Base-by-base conservation (phyloP, 169 alveolate genomes). In the Babesia caballi region DNA sequence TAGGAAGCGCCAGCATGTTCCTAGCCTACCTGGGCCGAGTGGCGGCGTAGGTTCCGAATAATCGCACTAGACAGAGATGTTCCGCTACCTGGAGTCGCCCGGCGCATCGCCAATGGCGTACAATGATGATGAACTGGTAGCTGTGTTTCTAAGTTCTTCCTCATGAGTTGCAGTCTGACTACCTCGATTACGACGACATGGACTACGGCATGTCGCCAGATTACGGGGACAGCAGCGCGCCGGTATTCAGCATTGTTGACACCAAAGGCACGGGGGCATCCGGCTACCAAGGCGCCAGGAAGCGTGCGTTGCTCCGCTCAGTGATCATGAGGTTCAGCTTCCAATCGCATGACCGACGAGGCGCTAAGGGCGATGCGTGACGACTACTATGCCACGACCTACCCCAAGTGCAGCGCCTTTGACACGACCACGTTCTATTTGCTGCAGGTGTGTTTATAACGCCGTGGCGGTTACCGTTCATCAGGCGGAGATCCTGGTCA, bases 401-500 rank as follows among this genome's bases (percentile, higher is more conserved):
- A 3, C 21, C 15, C 38, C 15, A 11, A 15, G 27, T 32, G 46
- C 33, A 52, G 60, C 23, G 44, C 60, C 21, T 32, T 19, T 47
- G 76, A 78, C 67, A 59, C 38, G n/a, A 52, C 60, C 23, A n/a
- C 60, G 3, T 78, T 67, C 67, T 78, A 63, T 36, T 25, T 44
- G 17, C 30, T 78, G 19, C 86, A 66, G 76, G 86, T 78, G 23
- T 17, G 75, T 5, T 30, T 7, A 19, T n/a, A 12, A 12, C 6
- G 46, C 42, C 3, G 21, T 2, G 30, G 2, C 4, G 8, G 27
- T 4, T 8, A 44, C 17, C 28, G 5, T 60, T 23, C 27, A 11
- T 14, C 41, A 78, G 86, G 81, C 82, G 2, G 86, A 78, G 32
- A 23, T 78, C 3, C 35, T 78, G 33, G 71, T 78, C 7, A 61